Conservation (phyloP, 768 basidiomycete species). For the Rhizopogon rudus region DNA sequence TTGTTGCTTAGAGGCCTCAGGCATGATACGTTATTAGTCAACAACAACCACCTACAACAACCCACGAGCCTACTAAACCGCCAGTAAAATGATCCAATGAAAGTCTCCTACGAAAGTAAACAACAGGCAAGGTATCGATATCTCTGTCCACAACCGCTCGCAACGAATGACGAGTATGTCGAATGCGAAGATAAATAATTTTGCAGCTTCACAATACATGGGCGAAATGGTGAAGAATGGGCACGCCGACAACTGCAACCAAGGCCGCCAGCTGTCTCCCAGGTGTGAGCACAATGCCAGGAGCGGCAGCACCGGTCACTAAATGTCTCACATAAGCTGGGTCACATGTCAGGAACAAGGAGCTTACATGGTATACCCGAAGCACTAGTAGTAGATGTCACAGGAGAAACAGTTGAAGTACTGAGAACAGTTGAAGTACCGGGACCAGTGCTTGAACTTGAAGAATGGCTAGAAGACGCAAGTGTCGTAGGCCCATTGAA, state of each 20-base stretch:
- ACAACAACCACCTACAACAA: not conserved
- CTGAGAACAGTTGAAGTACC: not conserved
- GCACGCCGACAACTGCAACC: conserved; percentile 4
- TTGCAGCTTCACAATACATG: not conserved
- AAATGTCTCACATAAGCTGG: not conserved
- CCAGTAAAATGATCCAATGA: not conserved
- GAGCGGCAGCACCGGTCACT: conserved; percentile 5
- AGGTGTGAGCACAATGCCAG: not conserved
- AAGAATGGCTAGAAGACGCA: not conserved
- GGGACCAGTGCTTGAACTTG: not conserved
- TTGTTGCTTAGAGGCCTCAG: too few species aligned
- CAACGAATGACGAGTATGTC: not conserved
- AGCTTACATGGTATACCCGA: not conserved
- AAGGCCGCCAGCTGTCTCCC: conserved; percentile 1
- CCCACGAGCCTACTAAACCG: conserved; percentile 2
- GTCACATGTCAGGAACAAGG: not conserved
- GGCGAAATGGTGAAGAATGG: not conserved
- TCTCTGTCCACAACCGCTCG: not conserved
- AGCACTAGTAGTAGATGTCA: not conserved
- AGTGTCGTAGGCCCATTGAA: not conserved
- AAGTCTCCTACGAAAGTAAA: not conserved
- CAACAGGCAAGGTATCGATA: not conserved
- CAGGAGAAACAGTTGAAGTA: not conserved
- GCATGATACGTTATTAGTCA: too few species aligned
- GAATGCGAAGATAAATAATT: not conserved